Conservation (phyloP, 2,329 filamentous ascomycete species). For the Neofusicoccum laricinum region DNA sequence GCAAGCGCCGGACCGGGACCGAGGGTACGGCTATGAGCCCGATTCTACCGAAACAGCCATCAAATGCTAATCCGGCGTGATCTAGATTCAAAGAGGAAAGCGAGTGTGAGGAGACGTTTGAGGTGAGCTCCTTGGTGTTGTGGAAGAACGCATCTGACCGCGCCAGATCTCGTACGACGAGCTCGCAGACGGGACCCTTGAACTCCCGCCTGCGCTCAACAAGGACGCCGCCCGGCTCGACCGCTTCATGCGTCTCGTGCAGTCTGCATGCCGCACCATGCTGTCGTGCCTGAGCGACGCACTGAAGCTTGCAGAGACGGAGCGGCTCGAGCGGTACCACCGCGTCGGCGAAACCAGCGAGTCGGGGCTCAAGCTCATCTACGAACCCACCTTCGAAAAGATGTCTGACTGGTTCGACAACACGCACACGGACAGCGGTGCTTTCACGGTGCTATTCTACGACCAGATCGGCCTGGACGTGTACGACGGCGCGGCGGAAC, state of each 20-base stretch:
- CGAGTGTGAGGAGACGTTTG: no score
- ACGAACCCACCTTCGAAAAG: neutral
- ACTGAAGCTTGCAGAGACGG: neutral
- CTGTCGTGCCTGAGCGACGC: neutral
- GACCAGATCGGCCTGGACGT: neutral
- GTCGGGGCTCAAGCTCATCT: neutral
- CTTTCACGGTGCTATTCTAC: neutral
- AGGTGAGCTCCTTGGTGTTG: no score
- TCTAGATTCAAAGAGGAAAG: no score
- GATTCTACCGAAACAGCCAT: no score
- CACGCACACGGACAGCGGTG: conserved; percentile 1
- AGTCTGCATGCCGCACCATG: neutral
- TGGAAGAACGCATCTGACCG: no score
- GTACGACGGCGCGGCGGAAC: neutral
- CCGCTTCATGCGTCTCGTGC: neutral
- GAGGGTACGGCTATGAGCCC: no score
- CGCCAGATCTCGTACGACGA: neutral
- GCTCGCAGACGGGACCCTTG: neutral
- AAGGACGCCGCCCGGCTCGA: neutral
- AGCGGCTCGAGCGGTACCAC: neutral
- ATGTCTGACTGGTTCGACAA: neutral
- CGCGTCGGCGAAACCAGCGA: neutral
- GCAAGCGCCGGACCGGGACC: no score
- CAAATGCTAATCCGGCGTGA: no score
- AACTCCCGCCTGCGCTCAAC: neutral